phyloP scores from a whole-genome alignment of 257 asterid genomes.

The Linderniella brevidens region DNA sequence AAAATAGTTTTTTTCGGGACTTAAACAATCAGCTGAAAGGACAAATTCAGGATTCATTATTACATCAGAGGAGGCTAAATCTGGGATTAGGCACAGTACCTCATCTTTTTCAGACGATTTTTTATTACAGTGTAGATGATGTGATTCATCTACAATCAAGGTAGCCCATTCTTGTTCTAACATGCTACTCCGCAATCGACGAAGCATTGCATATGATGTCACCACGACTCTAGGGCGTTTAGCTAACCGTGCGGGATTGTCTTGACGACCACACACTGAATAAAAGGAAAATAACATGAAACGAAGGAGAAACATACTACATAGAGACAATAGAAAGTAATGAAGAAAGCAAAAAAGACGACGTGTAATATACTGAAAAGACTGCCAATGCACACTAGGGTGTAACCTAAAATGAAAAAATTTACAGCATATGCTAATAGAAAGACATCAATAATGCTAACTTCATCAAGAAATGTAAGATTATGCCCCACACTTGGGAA shows the following conservation, averaged over 20 bases:
- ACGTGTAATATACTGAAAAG: too few species aligned
- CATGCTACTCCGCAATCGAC: conserved; percentile 60
- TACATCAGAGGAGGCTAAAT: too few species aligned
- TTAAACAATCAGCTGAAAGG: background rate
- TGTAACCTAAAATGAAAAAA: too few species aligned
- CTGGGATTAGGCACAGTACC: conserved; percentile 20
- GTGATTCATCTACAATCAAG: conserved; percentile 85
- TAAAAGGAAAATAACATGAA: conserved; percentile 11
- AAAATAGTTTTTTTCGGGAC: too few species aligned
- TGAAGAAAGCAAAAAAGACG: background rate
- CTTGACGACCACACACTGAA: conserved; percentile 72
- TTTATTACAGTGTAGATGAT: conserved; percentile 63
- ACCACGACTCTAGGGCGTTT: conserved; percentile 69
- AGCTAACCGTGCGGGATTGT: conserved; percentile 59
- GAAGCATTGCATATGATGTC: conserved; percentile 77
- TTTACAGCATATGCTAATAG: too few species aligned
- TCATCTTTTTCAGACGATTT: conserved; percentile 58
- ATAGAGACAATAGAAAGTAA: background rate
- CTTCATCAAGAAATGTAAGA: too few species aligned
- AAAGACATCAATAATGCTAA: too few species aligned
- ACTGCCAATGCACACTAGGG: too few species aligned
- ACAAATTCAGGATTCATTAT: background rate
- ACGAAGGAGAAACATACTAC: conserved; percentile 6
- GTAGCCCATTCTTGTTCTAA: conserved; percentile 72
- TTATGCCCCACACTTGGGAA: too few species aligned